phyloP scores from a whole-genome alignment of 257 asterid genomes.

The Scutellaria barbata region DNA sequence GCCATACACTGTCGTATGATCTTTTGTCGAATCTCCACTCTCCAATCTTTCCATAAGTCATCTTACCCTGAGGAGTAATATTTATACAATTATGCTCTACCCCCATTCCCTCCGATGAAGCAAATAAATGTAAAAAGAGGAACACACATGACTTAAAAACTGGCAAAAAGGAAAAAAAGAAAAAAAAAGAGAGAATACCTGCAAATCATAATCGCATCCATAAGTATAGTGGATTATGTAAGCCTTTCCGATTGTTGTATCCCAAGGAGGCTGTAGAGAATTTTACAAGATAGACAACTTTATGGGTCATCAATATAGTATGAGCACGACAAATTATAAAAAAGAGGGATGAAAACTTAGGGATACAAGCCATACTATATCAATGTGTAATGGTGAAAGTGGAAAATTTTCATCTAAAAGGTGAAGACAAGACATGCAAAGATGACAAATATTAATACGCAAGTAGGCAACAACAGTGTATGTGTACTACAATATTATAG shows the following conservation, averaged over 20 bases:
- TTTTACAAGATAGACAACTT: conserved; percentile 26
- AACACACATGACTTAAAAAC: not conserved
- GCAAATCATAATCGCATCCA: conserved; percentile 87
- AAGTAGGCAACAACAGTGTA: not conserved
- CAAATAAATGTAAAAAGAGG: not conserved
- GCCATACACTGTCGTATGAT: conserved; percentile 67
- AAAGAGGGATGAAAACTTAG: no score
- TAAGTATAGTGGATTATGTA: conserved; percentile 91
- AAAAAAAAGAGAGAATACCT: conserved; percentile 49
- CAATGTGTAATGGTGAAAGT: conserved; percentile 3
- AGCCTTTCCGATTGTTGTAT: conserved; percentile 66
- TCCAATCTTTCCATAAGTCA: conserved; percentile 90
- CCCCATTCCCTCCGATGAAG: no score
- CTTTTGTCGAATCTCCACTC: conserved; percentile 99
- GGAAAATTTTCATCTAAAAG: not conserved
- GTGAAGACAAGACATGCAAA: no score
- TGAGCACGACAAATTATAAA: conserved; percentile 4
- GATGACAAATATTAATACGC: not conserved
- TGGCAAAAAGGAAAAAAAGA: not conserved
- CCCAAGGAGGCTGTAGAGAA: conserved; percentile 91
- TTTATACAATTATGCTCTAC: not conserved
- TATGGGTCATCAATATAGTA: conserved; percentile 27
- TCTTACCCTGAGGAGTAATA: conserved; percentile 58
- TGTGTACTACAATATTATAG: no score
- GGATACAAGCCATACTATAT: no score